Percentiles rank a stretch among this genome's conserved stretches.
phyloP scores from a whole-genome alignment of 2,329 filamentous ascomycete genomes.

The Ceratocystis cubensis region DNA sequence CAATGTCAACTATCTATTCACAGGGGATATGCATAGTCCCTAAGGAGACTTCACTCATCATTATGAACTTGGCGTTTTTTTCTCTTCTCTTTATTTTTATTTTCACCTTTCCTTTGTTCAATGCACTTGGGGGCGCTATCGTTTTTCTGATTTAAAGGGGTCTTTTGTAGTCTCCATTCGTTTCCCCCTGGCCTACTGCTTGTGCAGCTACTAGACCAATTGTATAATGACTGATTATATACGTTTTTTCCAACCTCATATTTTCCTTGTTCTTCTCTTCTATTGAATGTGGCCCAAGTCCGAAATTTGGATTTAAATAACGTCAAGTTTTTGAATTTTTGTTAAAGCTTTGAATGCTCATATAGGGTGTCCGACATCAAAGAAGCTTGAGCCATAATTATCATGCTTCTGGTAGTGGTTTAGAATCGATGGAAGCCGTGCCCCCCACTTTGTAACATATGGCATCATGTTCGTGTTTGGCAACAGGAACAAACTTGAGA shows the following conservation, averaged over 20 bases:
- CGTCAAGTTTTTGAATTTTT: not conserved
- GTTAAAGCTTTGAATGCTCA: not conserved
- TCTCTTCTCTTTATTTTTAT: not conserved
- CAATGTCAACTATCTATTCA: not conserved
- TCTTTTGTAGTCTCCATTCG: not conserved
- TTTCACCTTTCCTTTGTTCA: not conserved
- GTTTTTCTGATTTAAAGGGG: not conserved
- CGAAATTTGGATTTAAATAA: not conserved
- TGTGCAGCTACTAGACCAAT: not conserved
- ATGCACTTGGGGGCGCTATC: not conserved
- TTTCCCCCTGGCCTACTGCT: not conserved
- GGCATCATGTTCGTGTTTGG: not conserved
- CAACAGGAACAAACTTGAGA: not conserved
- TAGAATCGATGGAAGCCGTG: not conserved
- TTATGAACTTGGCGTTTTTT: not conserved
- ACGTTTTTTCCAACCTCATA: slow-evolving; percentile 1
- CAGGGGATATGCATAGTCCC: slow-evolving; percentile 11
- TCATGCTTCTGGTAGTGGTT: not conserved
- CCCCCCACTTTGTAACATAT: not conserved
- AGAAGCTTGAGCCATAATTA: not conserved
- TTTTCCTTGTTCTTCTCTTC: not conserved
- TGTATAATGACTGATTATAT: slow-evolving; percentile 2
- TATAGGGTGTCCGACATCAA: not conserved
- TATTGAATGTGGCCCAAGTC: not conserved
- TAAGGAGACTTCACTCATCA: not conserved